Conservation (phyloP, 345 rosid species). For the Salix exigua region DNA sequence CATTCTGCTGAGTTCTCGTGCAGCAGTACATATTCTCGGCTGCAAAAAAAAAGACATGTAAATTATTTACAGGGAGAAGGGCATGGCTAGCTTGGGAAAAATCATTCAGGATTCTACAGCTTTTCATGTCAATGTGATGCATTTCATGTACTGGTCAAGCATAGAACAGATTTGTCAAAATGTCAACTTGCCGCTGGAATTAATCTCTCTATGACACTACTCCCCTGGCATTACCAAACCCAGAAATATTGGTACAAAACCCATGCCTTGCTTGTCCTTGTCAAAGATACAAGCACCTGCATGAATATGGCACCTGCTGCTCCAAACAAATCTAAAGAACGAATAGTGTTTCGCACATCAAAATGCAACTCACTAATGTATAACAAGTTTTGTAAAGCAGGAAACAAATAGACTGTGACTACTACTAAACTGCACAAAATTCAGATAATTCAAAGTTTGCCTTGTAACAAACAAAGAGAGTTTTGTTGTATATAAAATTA, state of each 20-base stretch:
- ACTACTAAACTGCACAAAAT: background rate
- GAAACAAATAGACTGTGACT: background rate
- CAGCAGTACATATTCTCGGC: conserved; percentile 76
- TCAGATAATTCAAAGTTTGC: background rate
- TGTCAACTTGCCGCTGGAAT: background rate
- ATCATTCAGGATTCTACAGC: background rate
- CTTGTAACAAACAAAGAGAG: background rate
- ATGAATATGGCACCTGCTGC: background rate
- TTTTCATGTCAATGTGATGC: background rate
- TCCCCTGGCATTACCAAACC: background rate
- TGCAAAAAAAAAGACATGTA: conserved; percentile 29
- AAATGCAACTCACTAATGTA: background rate
- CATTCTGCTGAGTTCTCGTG: conserved; percentile 66
- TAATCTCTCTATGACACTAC: background rate
- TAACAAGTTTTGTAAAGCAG: background rate
- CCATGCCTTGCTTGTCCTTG: background rate
- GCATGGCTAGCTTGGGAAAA: background rate
- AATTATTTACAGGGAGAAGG: background rate
- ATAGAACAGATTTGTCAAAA: background rate
- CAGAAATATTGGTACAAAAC: background rate
- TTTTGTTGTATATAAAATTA: background rate
- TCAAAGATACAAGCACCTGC: background rate
- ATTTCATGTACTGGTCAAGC: background rate
- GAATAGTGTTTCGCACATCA: background rate
- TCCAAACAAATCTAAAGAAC: background rate